These are phyloP conservation scores for Fusarium penzigii DNA, from an alignment of 2,329 filamentous ascomycete genomes.

Conservation along the genomic window DNA sequence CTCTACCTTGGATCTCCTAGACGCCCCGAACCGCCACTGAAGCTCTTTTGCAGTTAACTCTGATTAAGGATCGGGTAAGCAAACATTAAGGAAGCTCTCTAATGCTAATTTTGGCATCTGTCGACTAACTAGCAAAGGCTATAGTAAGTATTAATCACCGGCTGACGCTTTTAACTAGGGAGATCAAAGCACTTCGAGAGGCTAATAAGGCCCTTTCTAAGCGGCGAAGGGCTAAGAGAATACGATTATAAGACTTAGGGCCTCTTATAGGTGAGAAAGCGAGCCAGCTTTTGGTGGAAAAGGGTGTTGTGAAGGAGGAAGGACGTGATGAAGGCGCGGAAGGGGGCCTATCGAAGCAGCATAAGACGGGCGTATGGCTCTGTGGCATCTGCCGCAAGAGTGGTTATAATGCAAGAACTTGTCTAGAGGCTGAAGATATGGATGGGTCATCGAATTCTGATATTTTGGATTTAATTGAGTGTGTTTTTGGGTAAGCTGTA, in stretches of 20 bases:
- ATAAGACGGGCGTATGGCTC: not conserved
- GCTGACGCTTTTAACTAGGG: slow-evolving; percentile 3
- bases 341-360: not conserved
- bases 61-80: slow-evolving; percentile 4
- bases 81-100: slow-evolving; percentile 4
- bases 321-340: not conserved
- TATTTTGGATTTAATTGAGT: not conserved
- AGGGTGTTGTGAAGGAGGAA: not conserved
- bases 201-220: slow-evolving; percentile 2
- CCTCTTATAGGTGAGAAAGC: not conserved
- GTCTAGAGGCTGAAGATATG: not conserved
- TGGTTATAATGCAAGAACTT: not conserved
- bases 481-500: not conserved
- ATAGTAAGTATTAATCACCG: slow-evolving; percentile 1
- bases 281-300: not conserved
- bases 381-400: not conserved
- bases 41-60: slow-evolving; percentile 4
- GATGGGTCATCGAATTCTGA: not conserved
- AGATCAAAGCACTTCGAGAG: slow-evolving; percentile 5
- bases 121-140: slow-evolving; percentile 6
- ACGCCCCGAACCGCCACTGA: slow-evolving; percentile 5
- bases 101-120: slow-evolving; percentile 3
- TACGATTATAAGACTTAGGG: not conserved
- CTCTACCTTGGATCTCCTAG: slow-evolving; percentile 1
- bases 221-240: slow-evolving; percentile 5